Base-by-base conservation (phyloP, 2,329 filamentous ascomycete species). In the Hypoxylon sp. region DNA sequence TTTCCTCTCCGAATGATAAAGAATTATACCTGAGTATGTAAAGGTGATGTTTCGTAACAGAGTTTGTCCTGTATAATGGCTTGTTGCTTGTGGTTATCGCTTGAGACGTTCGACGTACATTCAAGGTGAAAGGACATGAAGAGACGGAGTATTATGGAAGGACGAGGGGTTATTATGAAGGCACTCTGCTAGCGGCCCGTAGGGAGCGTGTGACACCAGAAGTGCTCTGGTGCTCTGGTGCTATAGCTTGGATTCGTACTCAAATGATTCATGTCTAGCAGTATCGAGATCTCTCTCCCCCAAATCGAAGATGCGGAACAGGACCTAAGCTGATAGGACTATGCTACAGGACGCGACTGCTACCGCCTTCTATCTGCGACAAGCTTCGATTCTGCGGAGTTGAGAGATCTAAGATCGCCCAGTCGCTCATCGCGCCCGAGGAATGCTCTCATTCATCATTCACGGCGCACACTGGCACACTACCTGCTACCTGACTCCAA, bases 391-490 rank as follows among this genome's bases (percentile, higher is more conserved):
- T 58, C 49, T 58, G 59, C 37, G 60, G 60, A 62, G 41, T 41
- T 53, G 61, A 46, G 43, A 60, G 60, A 62, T 67, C 63, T 64
- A 39, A 58, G 67, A 69, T 65, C 61, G 57, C n/a, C 37, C 37
- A 41, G 37, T 26, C 24, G 24, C 24, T 7, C 24, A 26, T 26
- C 7, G 24, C 24, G 54, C n/a, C 37, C n/a, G 20, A n/a, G 50
- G 39, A 46, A 62, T 64, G 57, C 47, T 61, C 54, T 62, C 62
- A 60, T 65, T 34, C 50, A 57, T 64, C 56, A 62, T 65, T 39
- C 53, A 62, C 65, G 62, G 56, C 61, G 64, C 44, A 62, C 59
- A n/a, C n/a, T n/a, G n/a, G n/a, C n/a, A n/a, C n/a, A n/a, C n/a
- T n/a, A n/a, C n/a, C n/a, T n/a, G 24, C 43, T 28, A 55, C 49